These are phyloP conservation scores for Trichoderma breve DNA, from an alignment of 2,329 filamentous ascomycete species.

Conservation along the genomic window DNA sequence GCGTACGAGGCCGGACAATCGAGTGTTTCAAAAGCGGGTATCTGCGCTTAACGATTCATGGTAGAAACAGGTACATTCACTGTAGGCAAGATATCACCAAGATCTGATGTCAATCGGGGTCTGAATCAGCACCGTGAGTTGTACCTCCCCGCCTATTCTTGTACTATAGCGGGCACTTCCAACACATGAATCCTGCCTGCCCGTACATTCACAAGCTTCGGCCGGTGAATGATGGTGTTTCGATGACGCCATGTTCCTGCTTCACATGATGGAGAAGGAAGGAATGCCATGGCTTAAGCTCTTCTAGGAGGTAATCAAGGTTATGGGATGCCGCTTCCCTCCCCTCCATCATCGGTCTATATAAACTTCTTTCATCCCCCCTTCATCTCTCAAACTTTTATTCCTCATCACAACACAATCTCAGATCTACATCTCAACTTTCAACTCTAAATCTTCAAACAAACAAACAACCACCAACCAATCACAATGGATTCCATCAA, in stretches of 20 bases:
- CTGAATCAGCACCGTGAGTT: neutral
- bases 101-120: neutral
- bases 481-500: conserved; percentile 53
- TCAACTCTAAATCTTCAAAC: neutral
- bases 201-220: neutral
- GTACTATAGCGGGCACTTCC: neutral
- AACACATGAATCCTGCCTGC: neutral
- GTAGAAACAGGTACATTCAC: neutral
- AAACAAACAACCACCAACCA: conserved; percentile 23
- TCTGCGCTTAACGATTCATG: neutral
- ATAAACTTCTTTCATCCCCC: conserved; percentile 16
- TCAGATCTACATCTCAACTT: neutral
- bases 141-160: neutral
- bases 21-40: neutral
- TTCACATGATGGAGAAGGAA: conserved; percentile 15
- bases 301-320: neutral
- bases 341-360: conserved; percentile 11
- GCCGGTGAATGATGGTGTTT: neutral
- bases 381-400: neutral
- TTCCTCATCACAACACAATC: conserved; percentile 16
- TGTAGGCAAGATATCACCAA: neutral
- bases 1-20: neutral
- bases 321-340: neutral
- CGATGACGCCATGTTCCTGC: conserved; percentile 21
- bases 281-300: conserved; percentile 11